These are phyloP conservation scores for Ilex asprella DNA, from an alignment of 257 asterid genomes.

Conservation along the genomic window DNA sequence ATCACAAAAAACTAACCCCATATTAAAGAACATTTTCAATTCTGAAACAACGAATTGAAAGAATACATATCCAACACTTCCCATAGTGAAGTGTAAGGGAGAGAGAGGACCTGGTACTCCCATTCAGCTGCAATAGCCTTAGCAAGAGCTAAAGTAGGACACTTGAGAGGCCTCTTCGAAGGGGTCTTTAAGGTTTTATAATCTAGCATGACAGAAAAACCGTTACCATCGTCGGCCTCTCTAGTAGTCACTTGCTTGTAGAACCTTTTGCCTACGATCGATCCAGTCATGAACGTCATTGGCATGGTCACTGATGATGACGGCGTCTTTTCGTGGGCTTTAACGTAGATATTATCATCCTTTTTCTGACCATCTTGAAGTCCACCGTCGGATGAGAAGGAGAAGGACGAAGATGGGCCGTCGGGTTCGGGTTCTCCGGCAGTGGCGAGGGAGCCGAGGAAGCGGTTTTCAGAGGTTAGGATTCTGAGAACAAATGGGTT, in stretches of 20 bases:
- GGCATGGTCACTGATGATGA: slow-evolving; percentile 70
- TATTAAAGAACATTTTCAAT: too few relatives aligned
- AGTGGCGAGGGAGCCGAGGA: slow-evolving; percentile 31
- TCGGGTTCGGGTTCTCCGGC: slow-evolving; percentile 30
- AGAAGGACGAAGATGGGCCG: slow-evolving; percentile 34
- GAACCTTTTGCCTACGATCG: slow-evolving; percentile 86
- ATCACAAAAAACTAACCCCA: too few relatives aligned
- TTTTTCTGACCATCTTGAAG: slow-evolving; percentile 6
- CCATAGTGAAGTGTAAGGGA: background rate
- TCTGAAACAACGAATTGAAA: too few relatives aligned
- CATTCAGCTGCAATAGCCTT: slow-evolving; percentile 96
- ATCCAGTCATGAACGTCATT: slow-evolving; percentile 87
- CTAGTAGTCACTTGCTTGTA: slow-evolving; percentile 70
- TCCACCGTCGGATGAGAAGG: slow-evolving; percentile 34
- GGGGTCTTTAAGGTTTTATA: slow-evolving; percentile 91
- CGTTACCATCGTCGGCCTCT: slow-evolving; percentile 81
- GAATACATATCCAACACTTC: too few relatives aligned
- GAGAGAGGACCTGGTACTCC: slow-evolving; percentile 73
- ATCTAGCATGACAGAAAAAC: slow-evolving; percentile 94
- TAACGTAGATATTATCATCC: slow-evolving; percentile 40
- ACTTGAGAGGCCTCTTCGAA: slow-evolving; percentile 66
- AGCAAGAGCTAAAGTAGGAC: slow-evolving; percentile 80
- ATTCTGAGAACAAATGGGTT: slow-evolving; percentile 22
- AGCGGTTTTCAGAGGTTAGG: slow-evolving; percentile 25
- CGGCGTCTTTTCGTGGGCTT: slow-evolving; percentile 29